Base-by-base conservation (phyloP, 2,329 filamentous ascomycete species). In the Exophiala aquamarina region DNA sequence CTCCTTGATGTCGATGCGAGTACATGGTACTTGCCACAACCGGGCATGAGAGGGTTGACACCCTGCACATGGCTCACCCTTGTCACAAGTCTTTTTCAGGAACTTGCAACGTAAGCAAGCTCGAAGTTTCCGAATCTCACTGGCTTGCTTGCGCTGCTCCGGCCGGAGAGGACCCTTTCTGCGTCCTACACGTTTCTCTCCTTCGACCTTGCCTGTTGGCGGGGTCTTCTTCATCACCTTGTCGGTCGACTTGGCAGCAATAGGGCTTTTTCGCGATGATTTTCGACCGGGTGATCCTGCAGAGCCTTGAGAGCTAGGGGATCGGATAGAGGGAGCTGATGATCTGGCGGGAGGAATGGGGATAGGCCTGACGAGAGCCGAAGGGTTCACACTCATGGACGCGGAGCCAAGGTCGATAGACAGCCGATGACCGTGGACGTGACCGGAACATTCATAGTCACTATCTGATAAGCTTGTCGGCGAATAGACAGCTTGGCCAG, bases 21-120 rank as follows among this genome's bases (percentile, higher is more conserved):
- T 97, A 77, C 92, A 97, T 52, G 92, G 92, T 35, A 97, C 92
- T 72, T 96, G 91, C 92, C 92, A 97, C 42, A 97, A 78, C 56
- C 92, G 85, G 55, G 92, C 92, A 68, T 97, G 92, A 15, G 91
- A 95, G 41, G 92, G 92, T 73, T 95, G 88, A 74, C 92, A 97
- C 38, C 92, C 92, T 61, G 86, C 87, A 70, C 92, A 97, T 48
- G 92, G 92, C 73, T 96, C 91, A 55, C 92, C 92, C 75, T 94
- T 96, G 70, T 97, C 92, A 66, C 92, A 97, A 39, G 92, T 96
- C 81, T 97, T 97, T 81, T 97, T 97, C 67, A 97, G 78, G 76
- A 96, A 97, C 74, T 96, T 96, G 81, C 92, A 97, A 57, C 92
- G 85, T 61, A 97, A 76, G 68, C 92, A 97, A 38, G 92, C 92